Evolutionary conservation across 768 basidiomycete species (phyloP), one percentile per base, ranked within the genome.

Genomic region (Naganishia friedmannii): DNA sequence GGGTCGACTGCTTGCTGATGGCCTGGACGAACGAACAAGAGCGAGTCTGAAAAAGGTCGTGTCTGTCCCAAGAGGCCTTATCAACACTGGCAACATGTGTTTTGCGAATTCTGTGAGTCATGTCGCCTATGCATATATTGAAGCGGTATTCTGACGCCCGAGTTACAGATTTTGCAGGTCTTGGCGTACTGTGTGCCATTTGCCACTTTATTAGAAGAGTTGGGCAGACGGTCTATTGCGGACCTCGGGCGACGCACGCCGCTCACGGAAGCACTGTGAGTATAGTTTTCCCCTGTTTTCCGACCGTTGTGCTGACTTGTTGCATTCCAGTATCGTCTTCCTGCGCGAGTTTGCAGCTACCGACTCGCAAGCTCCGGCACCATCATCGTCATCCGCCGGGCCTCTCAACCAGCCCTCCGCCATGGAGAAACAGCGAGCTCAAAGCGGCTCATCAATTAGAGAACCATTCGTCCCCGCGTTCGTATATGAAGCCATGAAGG

Each of bases 61-160:
- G 9, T 75, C 72, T 10, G 60, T 80, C 3, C 78, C 79, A 21
- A 69, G 94, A 17, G 95, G 95, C 5, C 82, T 99, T 58, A 85
- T 98, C 74, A 99, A 99, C 81, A 89, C 87, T 2, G 94, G 95
- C 0, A 99, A 99, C 81, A 89, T 97, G 88, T 99, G 95, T 79
- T 99, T 97, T 77, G 93, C 93, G 32, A 99, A 97, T 76, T 88
- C 93, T 0, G 90, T 83, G 58, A 72, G 82, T 73, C 39, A 23
- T 17, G 42, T 42, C 42, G 42, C 2, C 7, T 42, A 13, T 10
- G 42, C 7, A 10, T 42, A 2, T 17, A 13, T 42, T 2, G 42
- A 42, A 42, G 21, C 53, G n/a, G n/a, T 65, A 53, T 48, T 5
- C 19, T 19, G 31, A 42, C 32, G 19, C 26, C n/a, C n/a, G 21